Conservation (phyloP, 2,329 filamentous ascomycete species). For the Penicillium sp. region DNA sequence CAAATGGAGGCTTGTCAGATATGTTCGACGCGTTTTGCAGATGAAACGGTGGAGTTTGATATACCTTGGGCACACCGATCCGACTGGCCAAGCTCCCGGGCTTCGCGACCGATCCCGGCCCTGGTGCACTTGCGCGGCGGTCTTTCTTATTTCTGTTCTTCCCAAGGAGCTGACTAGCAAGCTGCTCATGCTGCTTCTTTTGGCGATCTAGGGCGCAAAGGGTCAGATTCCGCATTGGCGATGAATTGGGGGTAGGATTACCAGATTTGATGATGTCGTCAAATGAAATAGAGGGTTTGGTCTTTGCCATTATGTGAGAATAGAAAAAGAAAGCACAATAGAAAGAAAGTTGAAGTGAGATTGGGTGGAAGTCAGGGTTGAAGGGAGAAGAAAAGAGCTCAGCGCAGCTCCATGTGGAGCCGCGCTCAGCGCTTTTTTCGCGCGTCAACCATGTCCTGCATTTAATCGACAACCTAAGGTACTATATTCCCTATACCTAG, state of each 20-base stretch:
- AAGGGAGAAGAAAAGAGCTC: slow-evolving; percentile 12
- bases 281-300: slow-evolving; percentile 39
- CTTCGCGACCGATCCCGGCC: slow-evolving; percentile 39
- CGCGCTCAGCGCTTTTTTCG: slow-evolving; percentile 3
- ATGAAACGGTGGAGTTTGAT: neutral
- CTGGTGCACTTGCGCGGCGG: slow-evolving; percentile 47
- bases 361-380: neutral
- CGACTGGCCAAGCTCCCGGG: slow-evolving; percentile 54
- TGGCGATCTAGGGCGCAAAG: slow-evolving; percentile 43
- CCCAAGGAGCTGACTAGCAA: slow-evolving; percentile 57
- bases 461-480: neutral
- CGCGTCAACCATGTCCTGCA: neutral
- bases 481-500: no score
- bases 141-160: slow-evolving; percentile 32
- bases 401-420: slow-evolving; percentile 4
- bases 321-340: neutral
- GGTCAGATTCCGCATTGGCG: slow-evolving; percentile 3
- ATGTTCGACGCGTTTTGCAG: neutral
- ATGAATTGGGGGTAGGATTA: slow-evolving; percentile 26
- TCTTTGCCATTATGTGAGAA: slow-evolving; percentile 30
- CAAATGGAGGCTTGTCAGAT: neutral
- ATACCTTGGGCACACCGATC: slow-evolving; percentile 55
- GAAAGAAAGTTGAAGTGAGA: neutral
- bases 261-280: slow-evolving; percentile 50
- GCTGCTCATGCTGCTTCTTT: slow-evolving; percentile 51